Evolutionary conservation across 1,139 yeast species (phyloP).

Genomic region (Kodamaea derodonti): DNA sequence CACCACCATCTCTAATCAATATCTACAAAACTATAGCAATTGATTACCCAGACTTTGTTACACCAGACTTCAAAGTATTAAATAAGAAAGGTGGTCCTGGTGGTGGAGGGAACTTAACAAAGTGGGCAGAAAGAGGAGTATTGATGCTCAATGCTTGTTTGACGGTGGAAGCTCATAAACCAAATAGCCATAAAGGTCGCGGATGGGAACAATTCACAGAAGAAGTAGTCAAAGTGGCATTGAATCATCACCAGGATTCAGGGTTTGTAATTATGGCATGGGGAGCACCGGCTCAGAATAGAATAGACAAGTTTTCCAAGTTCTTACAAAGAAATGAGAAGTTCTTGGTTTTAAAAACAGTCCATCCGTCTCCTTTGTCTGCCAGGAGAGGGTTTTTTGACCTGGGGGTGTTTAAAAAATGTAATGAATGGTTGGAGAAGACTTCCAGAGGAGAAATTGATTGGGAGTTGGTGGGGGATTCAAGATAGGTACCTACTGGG

Average conservation of each 20-base stretch:
- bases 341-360: slow-evolving; percentile 60
- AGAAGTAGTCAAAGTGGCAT: slow-evolving; percentile 51
- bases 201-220: slow-evolving; percentile 96
- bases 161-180: slow-evolving; percentile 91
- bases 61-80: slow-evolving; percentile 44
- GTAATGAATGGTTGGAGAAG: slow-evolving; percentile 68
- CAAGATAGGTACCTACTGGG: no score
- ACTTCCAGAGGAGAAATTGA: slow-evolving; percentile 52
- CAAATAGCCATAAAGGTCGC: slow-evolving; percentile 83
- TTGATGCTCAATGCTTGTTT: slow-evolving; percentile 81
- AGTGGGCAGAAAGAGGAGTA: slow-evolving; percentile 91
- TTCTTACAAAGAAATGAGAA: slow-evolving; percentile 21
- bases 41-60: slow-evolving; percentile 69
- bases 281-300: slow-evolving; percentile 90
- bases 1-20: slow-evolving; percentile 89
- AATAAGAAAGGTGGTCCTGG: slow-evolving; percentile 28
- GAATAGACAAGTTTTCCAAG: slow-evolving; percentile 45
- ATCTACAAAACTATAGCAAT: slow-evolving; percentile 74
- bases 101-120: slow-evolving; percentile 61
- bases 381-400: slow-evolving; percentile 83
- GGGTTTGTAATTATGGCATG: slow-evolving; percentile 85
- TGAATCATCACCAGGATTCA: slow-evolving; percentile 29
- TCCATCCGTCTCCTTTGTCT: slow-evolving; percentile 93
- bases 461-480: slow-evolving; percentile 49
- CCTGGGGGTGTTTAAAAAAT: slow-evolving; percentile 62